Percentiles rank a stretch among this genome's conserved stretches.
phyloP scores from a whole-genome alignment of 768 basidiomycete genomes.

The Tricholoma matsutake region DNA sequence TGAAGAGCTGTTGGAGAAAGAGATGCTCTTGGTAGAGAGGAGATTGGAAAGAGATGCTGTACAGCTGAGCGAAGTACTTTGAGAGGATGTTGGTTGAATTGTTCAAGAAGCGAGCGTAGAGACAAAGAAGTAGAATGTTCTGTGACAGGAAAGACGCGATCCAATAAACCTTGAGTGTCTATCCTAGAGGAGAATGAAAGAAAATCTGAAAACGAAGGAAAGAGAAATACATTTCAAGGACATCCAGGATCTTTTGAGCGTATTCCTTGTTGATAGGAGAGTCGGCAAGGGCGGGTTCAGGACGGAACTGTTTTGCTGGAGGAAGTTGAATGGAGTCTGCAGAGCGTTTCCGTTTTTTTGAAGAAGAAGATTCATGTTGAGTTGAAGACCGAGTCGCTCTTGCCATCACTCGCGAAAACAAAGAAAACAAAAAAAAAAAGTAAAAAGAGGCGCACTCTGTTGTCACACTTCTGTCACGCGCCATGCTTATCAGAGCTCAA shows the following conservation, averaged over 20 bases:
- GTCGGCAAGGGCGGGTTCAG: not conserved
- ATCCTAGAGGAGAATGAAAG: conserved; percentile 35
- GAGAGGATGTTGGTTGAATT: conserved; percentile 52
- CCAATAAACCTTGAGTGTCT: conserved; percentile 74
- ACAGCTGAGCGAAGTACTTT: conserved; percentile 62
- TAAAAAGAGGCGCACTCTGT: too few relatives aligned
- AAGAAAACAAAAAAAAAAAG: too few relatives aligned
- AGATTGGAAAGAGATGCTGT: conserved; percentile 63
- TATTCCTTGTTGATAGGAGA: conserved; percentile 20
- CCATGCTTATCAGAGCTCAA: conserved; percentile 43
- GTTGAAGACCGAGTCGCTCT: conserved; percentile 66
- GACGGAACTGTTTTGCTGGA: conserved; percentile 38
- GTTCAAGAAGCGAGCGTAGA: conserved; percentile 54
- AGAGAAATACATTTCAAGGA: conserved; percentile 51
- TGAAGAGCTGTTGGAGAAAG: conserved; percentile 62
- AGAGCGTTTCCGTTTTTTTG: conserved; percentile 69
- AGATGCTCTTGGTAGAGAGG: conserved; percentile 61
- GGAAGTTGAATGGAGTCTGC: conserved; percentile 36
- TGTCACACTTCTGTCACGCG: conserved; percentile 2
- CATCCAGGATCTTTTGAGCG: conserved; percentile 55
- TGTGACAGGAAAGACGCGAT: conserved; percentile 69
- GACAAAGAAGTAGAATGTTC: conserved; percentile 40
- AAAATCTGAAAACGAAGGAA: not conserved
- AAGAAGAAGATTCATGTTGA: conserved; percentile 26
- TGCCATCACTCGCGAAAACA: conserved; percentile 60